phyloP scores from a whole-genome alignment of 208 protist genomes.

The Trypanosoma scelopori region DNA sequence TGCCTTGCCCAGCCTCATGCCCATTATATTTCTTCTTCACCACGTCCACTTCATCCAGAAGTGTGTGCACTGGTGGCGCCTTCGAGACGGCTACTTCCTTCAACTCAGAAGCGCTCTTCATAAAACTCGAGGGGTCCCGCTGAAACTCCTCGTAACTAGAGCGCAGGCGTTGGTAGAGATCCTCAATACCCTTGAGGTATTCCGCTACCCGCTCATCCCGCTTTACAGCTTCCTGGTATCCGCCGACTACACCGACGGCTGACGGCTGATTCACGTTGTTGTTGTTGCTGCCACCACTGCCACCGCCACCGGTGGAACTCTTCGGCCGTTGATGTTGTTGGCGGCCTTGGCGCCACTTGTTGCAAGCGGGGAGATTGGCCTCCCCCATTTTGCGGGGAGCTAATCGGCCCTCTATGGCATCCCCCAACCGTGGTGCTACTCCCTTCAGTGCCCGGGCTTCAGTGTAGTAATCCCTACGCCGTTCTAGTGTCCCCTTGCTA shows the following conservation, averaged over 20 bases:
- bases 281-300: too few species aligned
- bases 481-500: not conserved
- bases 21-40: not conserved
- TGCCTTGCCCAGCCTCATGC: not conserved
- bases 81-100: conserved; percentile 14
- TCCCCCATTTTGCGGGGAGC: not conserved
- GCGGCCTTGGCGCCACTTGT: not conserved
- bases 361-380: not conserved
- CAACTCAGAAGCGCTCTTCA: conserved; percentile 13
- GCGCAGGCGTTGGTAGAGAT: conserved; percentile 48
- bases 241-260: too few species aligned
- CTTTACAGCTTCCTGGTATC: not conserved
- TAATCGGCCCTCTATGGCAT: conserved; percentile 4
- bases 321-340: not conserved
- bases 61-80: not conserved
- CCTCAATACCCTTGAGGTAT: conserved; percentile 53
- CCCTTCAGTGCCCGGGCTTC: conserved; percentile 17
- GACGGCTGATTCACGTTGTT: not conserved
- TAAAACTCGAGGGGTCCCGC: conserved; percentile 21
- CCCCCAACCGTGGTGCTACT: conserved; percentile 8
- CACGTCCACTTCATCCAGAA: conserved; percentile 6
- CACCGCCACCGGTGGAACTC: too few species aligned
- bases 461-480: conserved; percentile 11
- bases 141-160: conserved; percentile 51
- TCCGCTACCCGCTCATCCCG: conserved; percentile 29